Conservation (phyloP, 1,139 yeast species). For the Lodderomyces jiufengensis region DNA sequence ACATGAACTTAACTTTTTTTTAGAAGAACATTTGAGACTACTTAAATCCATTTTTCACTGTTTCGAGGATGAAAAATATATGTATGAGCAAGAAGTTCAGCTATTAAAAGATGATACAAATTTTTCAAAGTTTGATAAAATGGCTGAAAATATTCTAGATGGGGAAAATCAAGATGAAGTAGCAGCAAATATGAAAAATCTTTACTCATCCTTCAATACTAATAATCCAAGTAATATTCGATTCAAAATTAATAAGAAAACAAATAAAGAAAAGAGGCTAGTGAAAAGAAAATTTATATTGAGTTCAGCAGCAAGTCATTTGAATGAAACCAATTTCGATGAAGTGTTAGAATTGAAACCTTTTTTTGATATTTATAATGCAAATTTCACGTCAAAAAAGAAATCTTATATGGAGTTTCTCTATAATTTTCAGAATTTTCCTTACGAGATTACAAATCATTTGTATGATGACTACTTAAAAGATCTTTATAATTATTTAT, state of each 20-base stretch:
- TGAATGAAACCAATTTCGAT: slow-evolving; percentile 23
- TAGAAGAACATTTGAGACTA: slow-evolving; percentile 39
- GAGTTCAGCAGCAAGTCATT: slow-evolving; percentile 47
- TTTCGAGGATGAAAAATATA: slow-evolving; percentile 15
- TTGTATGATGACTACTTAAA: slow-evolving; percentile 44
- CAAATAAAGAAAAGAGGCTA: slow-evolving; percentile 22
- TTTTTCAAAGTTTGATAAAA: slow-evolving; percentile 43
- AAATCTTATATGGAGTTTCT: slow-evolving; percentile 52
- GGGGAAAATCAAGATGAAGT: slow-evolving; percentile 26
- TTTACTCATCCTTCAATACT: slow-evolving; percentile 26
- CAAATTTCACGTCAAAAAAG: slow-evolving; percentile 29
- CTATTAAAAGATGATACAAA: slow-evolving; percentile 24
- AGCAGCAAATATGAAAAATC: slow-evolving; percentile 30
- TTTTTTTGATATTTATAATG: slow-evolving; percentile 49
- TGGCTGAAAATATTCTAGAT: slow-evolving; percentile 27
- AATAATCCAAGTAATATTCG: slow-evolving; percentile 11
- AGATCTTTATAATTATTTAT: slow-evolving; percentile 44
- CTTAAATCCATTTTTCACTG: slow-evolving; percentile 5
- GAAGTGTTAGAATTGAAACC: slow-evolving; percentile 47
- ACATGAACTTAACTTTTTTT: slow-evolving; percentile 60
- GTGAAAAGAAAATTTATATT: slow-evolving; percentile 36
- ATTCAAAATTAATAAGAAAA: slow-evolving; percentile 11
- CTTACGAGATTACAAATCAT: slow-evolving; percentile 20
- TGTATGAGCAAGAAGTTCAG: slow-evolving; percentile 20
- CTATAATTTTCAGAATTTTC: slow-evolving; percentile 40